Evolutionary conservation across 768 basidiomycete genomes (phyloP).

Genomic region (Psilocybe azurescens): DNA sequence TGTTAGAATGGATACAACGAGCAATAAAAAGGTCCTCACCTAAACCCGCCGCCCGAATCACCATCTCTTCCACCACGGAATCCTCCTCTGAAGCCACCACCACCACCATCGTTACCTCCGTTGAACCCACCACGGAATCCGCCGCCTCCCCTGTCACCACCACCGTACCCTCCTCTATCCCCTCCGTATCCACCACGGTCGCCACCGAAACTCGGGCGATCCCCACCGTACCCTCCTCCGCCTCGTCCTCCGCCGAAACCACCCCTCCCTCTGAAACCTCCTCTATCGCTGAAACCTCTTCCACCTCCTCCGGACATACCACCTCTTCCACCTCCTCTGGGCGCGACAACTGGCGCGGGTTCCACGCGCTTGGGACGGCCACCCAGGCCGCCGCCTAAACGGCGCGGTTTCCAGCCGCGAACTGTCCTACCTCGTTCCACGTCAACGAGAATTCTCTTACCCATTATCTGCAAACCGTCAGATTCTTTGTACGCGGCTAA

Average conservation of each 20-base stretch:
- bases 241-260: slow-evolving; percentile 34
- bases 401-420: slow-evolving; percentile 97
- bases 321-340: slow-evolving; percentile 48
- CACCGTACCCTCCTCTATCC: slow-evolving; percentile 26
- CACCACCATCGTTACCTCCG: slow-evolving; percentile 29
- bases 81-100: slow-evolving; percentile 12
- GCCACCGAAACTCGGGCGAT: slow-evolving; percentile 46
- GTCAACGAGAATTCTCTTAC: slow-evolving; percentile 95
- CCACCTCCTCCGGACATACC: slow-evolving; percentile 46
- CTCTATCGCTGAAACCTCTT: slow-evolving; percentile 50
- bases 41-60: slow-evolving; percentile 37
- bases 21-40: not conserved
- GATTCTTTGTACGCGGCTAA: slow-evolving; percentile 97
- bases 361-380: slow-evolving; percentile 89
- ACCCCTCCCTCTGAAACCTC: slow-evolving; percentile 45
- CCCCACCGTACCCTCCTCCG: slow-evolving; percentile 48
- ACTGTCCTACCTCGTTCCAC: slow-evolving; percentile 98
- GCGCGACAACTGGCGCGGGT: slow-evolving; percentile 38
- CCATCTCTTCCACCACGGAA: slow-evolving; percentile 44
- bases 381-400: slow-evolving; percentile 98
- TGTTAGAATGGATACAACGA: not conserved
- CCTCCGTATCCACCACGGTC: slow-evolving; percentile 49
- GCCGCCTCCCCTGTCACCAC: slow-evolving; percentile 23
- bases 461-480: slow-evolving; percentile 94
- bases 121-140: slow-evolving; percentile 36